These are phyloP conservation scores for Miamiensis avidus DNA, from an alignment of 169 alveolate genomes.

Conservation along the genomic window DNA sequence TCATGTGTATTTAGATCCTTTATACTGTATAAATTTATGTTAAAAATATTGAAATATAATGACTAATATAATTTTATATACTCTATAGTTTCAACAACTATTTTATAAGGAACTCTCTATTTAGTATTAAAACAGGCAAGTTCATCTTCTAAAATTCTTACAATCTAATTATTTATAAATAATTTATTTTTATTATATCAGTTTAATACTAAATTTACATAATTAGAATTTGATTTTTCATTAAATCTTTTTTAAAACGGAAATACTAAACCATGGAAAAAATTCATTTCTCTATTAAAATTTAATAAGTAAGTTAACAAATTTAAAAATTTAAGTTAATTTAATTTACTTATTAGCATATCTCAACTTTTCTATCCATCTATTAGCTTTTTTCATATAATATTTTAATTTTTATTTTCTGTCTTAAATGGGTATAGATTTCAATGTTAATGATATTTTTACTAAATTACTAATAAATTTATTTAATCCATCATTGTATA, in stretches of 20 bases:
- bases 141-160: conserved; percentile 34
- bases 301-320: neutral
- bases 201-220: neutral
- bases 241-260: neutral
- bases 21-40: neutral
- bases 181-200: neutral
- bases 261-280: conserved; percentile 1
- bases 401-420: conserved; percentile 5
- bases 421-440: neutral
- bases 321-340: neutral
- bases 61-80: neutral
- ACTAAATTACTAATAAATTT: conserved; percentile 16
- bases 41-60: neutral
- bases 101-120: conserved; percentile 69
- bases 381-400: conserved; percentile 16
- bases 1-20: neutral
- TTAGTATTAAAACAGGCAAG: conserved; percentile 64
- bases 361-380: neutral
- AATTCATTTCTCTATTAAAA: conserved; percentile 1
- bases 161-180: conserved; percentile 7
- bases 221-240: neutral
- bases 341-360: conserved; percentile 4
- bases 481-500: conserved; percentile 5
- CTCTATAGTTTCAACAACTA: conserved; percentile 69
- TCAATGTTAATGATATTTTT: conserved; percentile 15